phyloP scores from a whole-genome alignment of 2,329 filamentous ascomycete species.

The Fusarium poae region DNA sequence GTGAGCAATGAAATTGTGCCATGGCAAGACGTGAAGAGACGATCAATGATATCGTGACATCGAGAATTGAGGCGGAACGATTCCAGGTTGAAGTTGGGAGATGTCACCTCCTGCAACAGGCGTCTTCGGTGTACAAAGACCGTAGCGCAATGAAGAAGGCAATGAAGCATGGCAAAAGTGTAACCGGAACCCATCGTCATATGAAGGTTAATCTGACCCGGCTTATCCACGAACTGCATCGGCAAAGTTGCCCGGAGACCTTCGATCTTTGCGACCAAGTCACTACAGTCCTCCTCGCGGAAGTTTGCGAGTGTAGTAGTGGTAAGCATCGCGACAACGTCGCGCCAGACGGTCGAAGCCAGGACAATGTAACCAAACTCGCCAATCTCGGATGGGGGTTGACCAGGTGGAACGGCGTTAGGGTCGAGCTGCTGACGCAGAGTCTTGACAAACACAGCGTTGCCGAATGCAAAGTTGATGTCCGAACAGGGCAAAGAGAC shows the following conservation, averaged over 20 bases:
- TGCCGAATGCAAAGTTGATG: constrained; percentile 73
- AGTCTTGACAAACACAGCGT: constrained; percentile 70
- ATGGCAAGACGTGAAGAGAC: constrained; percentile 70
- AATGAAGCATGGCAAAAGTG: constrained; percentile 73
- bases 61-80: constrained; percentile 65
- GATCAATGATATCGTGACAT: constrained; percentile 66
- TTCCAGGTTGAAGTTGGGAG: constrained; percentile 66
- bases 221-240: constrained; percentile 72
- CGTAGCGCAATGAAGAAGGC: constrained; percentile 70
- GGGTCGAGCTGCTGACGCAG: constrained; percentile 59
- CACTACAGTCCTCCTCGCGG: constrained; percentile 65
- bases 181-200: constrained; percentile 74
- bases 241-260: constrained; percentile 66
- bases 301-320: constrained; percentile 65
- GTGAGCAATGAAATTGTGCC: constrained; percentile 68
- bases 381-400: constrained; percentile 64
- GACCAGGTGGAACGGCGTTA: constrained; percentile 53
- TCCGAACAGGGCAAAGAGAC: constrained; percentile 71
- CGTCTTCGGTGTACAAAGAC: constrained; percentile 72
- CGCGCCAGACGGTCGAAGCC: constrained; percentile 71
- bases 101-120: constrained; percentile 69
- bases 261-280: constrained; percentile 68
- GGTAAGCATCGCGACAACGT: constrained; percentile 72
- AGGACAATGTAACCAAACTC: constrained; percentile 73
- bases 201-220: constrained; percentile 71